Conservation (phyloP, 345 rosid species). For the Pseudoturritis turrita region DNA sequence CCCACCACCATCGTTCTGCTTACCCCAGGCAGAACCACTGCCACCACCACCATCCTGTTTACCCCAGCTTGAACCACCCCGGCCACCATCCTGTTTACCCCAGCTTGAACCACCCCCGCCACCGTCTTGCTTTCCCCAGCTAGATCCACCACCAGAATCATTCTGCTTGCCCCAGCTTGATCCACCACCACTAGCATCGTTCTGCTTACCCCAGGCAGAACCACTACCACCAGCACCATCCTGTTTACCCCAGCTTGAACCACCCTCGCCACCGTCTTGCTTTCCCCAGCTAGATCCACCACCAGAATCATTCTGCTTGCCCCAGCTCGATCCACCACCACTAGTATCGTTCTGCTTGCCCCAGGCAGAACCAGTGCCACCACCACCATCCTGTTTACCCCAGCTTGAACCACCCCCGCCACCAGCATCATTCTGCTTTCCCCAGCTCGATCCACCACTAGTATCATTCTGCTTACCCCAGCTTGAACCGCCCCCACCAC, state of each 20-base stretch:
- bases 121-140: slow-evolving; percentile 17
- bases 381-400: slow-evolving; percentile 13
- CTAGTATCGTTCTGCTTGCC: slow-evolving; percentile 7
- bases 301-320: not conserved
- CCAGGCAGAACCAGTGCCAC: slow-evolving; percentile 24
- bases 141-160: slow-evolving; percentile 18
- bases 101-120: not conserved
- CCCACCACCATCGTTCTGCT: slow-evolving; percentile 15
- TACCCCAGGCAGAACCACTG: slow-evolving; percentile 26
- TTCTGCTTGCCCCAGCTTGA: not conserved
- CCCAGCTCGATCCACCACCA: slow-evolving; percentile 7
- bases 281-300: slow-evolving; percentile 8
- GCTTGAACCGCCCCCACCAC: not conserved
- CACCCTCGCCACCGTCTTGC: not conserved
- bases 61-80: not conserved
- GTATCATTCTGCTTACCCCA: not conserved
- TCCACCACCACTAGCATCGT: not conserved
- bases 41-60: not conserved
- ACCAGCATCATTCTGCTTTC: slow-evolving; percentile 7
- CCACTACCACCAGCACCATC: not conserved
- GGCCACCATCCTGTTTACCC: slow-evolving; percentile 12
- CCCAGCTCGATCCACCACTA: slow-evolving; percentile 6
- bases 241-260: slow-evolving; percentile 9
- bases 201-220: not conserved
- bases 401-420: not conserved